These are phyloP conservation scores for Verticillium zaregamsianum DNA, from an alignment of 2,329 filamentous ascomycete species.

Conservation along the genomic window DNA sequence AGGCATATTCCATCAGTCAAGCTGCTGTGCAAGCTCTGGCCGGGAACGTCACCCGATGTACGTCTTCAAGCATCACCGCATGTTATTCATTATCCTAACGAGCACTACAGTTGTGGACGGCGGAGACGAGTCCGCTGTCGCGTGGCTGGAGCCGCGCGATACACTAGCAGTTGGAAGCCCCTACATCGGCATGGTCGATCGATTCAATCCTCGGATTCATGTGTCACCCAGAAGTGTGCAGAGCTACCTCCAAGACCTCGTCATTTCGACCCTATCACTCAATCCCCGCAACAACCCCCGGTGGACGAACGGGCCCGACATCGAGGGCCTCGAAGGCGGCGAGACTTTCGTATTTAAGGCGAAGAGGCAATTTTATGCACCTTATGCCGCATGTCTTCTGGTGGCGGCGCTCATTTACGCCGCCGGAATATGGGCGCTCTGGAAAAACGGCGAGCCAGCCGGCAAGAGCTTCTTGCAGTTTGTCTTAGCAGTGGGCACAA, in stretches of 20 bases:
- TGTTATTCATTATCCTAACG: not conserved
- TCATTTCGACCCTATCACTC: not conserved
- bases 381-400: conserved; percentile 1
- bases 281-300: not conserved
- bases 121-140: not conserved
- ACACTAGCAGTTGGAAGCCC: not conserved
- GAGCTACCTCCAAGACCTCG: not conserved
- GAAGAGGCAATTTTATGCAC: not conserved
- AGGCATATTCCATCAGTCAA: not conserved
- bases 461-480: not conserved
- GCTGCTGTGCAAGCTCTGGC: not conserved
- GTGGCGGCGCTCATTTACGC: not conserved
- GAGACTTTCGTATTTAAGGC: not conserved
- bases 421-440: not conserved
- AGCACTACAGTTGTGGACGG: not conserved
- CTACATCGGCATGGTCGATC: conserved; percentile 1
- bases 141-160: not conserved
- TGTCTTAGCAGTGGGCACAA: not conserved
- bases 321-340: not conserved
- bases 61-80: not conserved
- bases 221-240: not conserved
- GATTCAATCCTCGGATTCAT: not conserved
- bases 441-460: not conserved
- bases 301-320: not conserved
- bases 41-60: not conserved